Conservation (phyloP, 1,139 yeast genomes). For the Hyphopichia buzzinii region DNA sequence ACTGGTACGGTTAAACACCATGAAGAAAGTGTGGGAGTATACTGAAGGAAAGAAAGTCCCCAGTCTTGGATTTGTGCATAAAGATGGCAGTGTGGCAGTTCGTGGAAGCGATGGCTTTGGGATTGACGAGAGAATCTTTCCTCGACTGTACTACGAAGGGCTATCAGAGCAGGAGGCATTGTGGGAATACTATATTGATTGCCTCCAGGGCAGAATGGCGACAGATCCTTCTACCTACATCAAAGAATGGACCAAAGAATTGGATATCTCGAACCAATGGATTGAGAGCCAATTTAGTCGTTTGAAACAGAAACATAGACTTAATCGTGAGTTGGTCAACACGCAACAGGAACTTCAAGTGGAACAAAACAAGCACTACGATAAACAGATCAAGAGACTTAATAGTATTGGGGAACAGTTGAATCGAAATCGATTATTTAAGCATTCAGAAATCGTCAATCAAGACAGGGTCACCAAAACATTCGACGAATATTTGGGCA, state of each 20-base stretch:
- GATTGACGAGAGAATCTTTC: constrained; percentile 24
- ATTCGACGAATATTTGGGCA: constrained; percentile 5
- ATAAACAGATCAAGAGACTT: constrained; percentile 16
- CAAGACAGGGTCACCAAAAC: constrained; percentile 6
- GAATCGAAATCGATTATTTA: constrained; percentile 20
- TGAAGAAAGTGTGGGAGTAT: constrained; percentile 29
- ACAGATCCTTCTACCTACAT: neutral
- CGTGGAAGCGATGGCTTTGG: constrained; percentile 31
- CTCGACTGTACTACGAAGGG: constrained; percentile 27
- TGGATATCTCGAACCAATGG: neutral
- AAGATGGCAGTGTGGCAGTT: constrained; percentile 29
- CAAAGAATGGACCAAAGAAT: constrained; percentile 22
- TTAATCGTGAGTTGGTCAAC: constrained; percentile 7
- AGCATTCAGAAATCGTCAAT: constrained; percentile 37
- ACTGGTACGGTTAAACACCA: constrained; percentile 23
- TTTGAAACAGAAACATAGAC: neutral
- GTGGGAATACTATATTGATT: constrained; percentile 32
- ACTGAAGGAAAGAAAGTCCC: constrained; percentile 6
- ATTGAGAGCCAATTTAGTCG: neutral
- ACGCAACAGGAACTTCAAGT: constrained; percentile 21
- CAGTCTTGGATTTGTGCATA: constrained; percentile 11
- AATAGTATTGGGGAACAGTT: constrained; percentile 14
- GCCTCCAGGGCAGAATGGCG: constrained; percentile 1
- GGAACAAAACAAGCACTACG: constrained; percentile 24
- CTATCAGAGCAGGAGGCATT: constrained; percentile 29